These are phyloP conservation scores for Claviceps spartinae DNA, from an alignment of 2,329 filamentous ascomycete genomes.

Conservation along the genomic window DNA sequence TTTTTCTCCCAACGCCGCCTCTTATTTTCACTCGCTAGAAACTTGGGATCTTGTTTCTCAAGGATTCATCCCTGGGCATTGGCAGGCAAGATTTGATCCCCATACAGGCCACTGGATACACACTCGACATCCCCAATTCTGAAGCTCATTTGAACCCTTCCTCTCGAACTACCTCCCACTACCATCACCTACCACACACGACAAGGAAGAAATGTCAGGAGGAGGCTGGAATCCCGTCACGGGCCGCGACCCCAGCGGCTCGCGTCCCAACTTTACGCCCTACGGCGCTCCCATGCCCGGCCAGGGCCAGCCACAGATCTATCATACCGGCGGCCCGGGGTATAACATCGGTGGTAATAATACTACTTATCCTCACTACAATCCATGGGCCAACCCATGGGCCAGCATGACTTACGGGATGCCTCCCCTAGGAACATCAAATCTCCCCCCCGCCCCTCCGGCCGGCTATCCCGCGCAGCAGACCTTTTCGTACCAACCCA, in stretches of 20 bases:
- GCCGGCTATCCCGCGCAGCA: conserved; percentile 16
- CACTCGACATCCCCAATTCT: conserved; percentile 21
- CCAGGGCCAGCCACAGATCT: conserved; percentile 25
- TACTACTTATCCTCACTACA: conserved; percentile 10
- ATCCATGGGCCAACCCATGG: conserved; percentile 12
- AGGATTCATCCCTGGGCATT: conserved; percentile 20
- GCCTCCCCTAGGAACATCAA: conserved; percentile 9
- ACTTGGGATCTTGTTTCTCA: conserved; percentile 18
- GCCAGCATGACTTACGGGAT: conserved; percentile 15
- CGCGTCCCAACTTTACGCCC: conserved; percentile 20
- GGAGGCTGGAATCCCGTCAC: conserved; percentile 27
- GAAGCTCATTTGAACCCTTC: conserved; percentile 1
- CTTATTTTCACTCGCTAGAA: conserved; percentile 4
- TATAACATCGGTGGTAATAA: conserved; percentile 14
- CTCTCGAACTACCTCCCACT: too few relatives aligned
- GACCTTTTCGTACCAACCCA: conserved; percentile 22
- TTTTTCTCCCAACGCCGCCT: neutral
- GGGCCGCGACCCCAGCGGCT: conserved; percentile 22
- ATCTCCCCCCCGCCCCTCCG: conserved; percentile 2
- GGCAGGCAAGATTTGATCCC: conserved; percentile 21
- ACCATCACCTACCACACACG: too few relatives aligned
- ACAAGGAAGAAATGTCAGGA: conserved; percentile 15
- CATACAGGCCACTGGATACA: conserved; percentile 20
- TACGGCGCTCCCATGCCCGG: conserved; percentile 19
- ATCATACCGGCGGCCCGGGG: conserved; percentile 23